Percentiles rank a stretch among this genome's conserved stretches.
These are phyloP conservation scores for Phaeophleospora eucalypticola DNA, from an alignment of 2,329 filamentous ascomycete species.

Conservation along the genomic window DNA sequence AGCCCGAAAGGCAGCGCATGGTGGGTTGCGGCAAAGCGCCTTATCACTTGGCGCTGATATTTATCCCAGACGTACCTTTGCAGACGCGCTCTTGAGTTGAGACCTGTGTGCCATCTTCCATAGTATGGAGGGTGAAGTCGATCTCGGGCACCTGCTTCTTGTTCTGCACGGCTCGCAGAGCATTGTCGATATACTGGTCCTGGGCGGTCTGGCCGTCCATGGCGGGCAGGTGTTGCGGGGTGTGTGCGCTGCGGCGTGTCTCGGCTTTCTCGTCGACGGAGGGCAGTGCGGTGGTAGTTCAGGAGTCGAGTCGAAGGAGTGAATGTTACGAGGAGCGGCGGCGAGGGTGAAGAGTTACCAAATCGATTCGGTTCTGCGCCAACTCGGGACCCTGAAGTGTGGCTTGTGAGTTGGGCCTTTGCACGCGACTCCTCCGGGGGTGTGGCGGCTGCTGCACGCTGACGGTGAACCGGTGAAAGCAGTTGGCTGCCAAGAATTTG, in stretches of 20 bases:
- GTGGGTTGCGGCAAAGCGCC: background rate
- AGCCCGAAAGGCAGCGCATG: conserved; percentile 2
- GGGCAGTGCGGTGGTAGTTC: background rate
- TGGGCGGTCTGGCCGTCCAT: conserved; percentile 35
- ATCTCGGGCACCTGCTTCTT: conserved; percentile 97
- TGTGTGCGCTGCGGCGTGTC: background rate
- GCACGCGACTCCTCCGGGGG: conserved; percentile 4
- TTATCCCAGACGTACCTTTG: conserved; percentile 66
- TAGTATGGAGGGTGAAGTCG: conserved; percentile 95
- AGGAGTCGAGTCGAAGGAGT: background rate
- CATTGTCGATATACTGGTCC: conserved; percentile 67
- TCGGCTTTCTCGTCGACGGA: background rate
- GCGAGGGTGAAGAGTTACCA: background rate
- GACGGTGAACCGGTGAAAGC: too few species aligned
- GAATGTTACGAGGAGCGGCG: background rate
- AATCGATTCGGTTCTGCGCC: background rate
- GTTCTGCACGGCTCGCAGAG: conserved; percentile 83
- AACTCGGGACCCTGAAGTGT: conserved; percentile 5
- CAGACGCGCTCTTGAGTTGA: conserved; percentile 94
- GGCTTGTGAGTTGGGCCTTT: conserved; percentile 10
- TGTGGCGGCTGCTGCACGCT: too few species aligned
- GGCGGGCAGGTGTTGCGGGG: conserved; percentile 12
- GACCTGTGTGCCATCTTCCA: conserved; percentile 95
- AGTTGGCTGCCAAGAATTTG: too few species aligned
- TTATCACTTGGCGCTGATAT: background rate